A percentile compares a stretch with the other conserved stretches of the same genome.
Evolutionary conservation across 345 rosid species (phyloP).

Genomic region (Aquilaria yunnanensis): DNA sequence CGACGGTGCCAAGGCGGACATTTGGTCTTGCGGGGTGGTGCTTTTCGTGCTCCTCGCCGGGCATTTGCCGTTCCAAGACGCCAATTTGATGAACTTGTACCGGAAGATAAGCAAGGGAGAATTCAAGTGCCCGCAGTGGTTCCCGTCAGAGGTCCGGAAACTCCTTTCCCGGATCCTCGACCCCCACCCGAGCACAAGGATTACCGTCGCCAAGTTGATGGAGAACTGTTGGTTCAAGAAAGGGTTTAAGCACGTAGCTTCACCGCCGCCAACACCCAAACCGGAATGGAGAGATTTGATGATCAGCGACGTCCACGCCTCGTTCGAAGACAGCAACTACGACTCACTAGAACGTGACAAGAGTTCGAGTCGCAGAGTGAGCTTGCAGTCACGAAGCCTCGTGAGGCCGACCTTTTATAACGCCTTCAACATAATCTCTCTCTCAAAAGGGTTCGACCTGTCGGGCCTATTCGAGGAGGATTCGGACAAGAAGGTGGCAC

Average conservation of each 20-base stretch:
- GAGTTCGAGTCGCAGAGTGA: neutral
- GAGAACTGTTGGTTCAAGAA: conserved; percentile 66
- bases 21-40: conserved; percentile 86
- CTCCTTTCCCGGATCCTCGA: conserved; percentile 68
- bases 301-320: conserved; percentile 36
- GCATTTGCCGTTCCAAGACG: conserved; percentile 64
- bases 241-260: conserved; percentile 45
- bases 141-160: conserved; percentile 59
- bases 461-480: conserved; percentile 64
- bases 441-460: conserved; percentile 70
- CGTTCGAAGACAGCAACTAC: conserved; percentile 9
- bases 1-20: conserved; percentile 74
- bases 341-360: conserved; percentile 11
- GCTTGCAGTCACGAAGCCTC: neutral
- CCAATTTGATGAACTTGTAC: conserved; percentile 64
- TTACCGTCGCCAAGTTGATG: conserved; percentile 46
- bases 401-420: conserved; percentile 45
- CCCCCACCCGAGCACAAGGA: conserved; percentile 56
- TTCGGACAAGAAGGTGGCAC: conserved; percentile 24
- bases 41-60: conserved; percentile 73
- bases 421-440: conserved; percentile 76
- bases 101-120: conserved; percentile 58
- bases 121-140: conserved; percentile 73
- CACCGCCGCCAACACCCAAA: conserved; percentile 34
- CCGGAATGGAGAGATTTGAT: conserved; percentile 16